Conservation (phyloP, 2,329 filamentous ascomycete species). For the Venturiaceae sp. region DNA sequence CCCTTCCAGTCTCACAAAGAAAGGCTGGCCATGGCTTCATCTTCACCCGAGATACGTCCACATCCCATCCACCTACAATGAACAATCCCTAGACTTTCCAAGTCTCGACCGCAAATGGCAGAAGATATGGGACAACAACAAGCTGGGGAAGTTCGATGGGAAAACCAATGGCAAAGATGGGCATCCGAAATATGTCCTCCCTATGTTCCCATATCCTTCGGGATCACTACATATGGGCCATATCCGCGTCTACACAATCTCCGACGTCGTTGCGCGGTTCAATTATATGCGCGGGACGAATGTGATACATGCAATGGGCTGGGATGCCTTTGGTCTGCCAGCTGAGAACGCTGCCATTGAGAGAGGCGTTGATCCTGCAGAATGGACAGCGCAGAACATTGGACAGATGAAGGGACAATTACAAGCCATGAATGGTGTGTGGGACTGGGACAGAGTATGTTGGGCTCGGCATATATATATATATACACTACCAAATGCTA, state of each 20-base stretch:
- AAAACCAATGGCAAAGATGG: conserved; percentile 8
- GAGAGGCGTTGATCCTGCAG: conserved; percentile 63
- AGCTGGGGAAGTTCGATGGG: conserved; percentile 3
- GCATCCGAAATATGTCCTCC: conserved; percentile 55
- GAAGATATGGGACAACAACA: conserved; percentile 29
- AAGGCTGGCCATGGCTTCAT: background rate
- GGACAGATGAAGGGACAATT: conserved; percentile 77
- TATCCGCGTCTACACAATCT: conserved; percentile 81
- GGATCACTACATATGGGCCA: conserved; percentile 81
- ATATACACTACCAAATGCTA: conserved; percentile 5
- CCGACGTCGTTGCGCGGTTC: conserved; percentile 70
- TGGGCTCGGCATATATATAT: background rate
- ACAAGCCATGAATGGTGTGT: conserved; percentile 66
- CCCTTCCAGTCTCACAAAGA: background rate
- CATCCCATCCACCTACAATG: background rate
- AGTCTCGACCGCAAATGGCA: conserved; percentile 47
- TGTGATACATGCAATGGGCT: conserved; percentile 84
- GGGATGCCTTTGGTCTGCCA: conserved; percentile 86
- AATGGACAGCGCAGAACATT: conserved; percentile 77
- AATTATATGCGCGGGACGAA: conserved; percentile 56
- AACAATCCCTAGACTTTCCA: conserved; percentile 27
- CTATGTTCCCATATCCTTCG: conserved; percentile 92
- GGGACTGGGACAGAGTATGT: conserved; percentile 73
- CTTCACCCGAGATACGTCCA: background rate
- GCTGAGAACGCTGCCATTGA: conserved; percentile 89